A percentile compares a stretch with the other conserved stretches of the same genome.
phyloP scores from a whole-genome alignment of 345 rosid species.

The Mangifera indica region DNA sequence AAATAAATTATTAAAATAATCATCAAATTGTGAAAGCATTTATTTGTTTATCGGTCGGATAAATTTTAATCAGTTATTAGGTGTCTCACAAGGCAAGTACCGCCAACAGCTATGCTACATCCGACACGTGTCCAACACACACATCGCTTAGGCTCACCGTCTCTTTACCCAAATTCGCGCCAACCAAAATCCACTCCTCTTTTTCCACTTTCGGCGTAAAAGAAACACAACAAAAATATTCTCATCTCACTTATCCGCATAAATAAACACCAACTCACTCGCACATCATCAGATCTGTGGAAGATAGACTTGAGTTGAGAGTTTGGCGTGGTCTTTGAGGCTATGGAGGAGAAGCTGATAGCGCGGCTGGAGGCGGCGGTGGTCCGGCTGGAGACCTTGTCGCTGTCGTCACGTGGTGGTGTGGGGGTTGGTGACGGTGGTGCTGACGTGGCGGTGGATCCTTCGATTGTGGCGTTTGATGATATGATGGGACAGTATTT shows the following conservation, averaged over 20 bases:
- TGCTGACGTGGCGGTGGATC: conserved; percentile 47
- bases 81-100: conserved; percentile 6
- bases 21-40: too few species aligned
- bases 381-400: conserved; percentile 63
- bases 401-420: conserved; percentile 29
- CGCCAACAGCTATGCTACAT: conserved; percentile 16
- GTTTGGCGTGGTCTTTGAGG: background rate
- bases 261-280: conserved; percentile 3
- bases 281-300: conserved; percentile 22
- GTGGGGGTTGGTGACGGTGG: conserved; percentile 21
- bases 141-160: conserved; percentile 19
- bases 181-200: conserved; percentile 1
- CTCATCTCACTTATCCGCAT: background rate
- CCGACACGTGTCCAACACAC: conserved; percentile 36
- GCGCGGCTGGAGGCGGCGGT: conserved; percentile 83
- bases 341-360: conserved; percentile 77
- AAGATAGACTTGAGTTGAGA: conserved; percentile 3
- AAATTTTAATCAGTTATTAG: background rate
- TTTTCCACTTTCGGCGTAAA: conserved; percentile 6
- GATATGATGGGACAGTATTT: conserved; percentile 58
- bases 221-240: background rate
- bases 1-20: too few species aligned
- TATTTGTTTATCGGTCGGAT: too few species aligned
- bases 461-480: conserved; percentile 73
- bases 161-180: conserved; percentile 18